Base-by-base conservation (phyloP, 1,284 basidiomycete genomes). In the Tranzscheliella williamsii region DNA sequence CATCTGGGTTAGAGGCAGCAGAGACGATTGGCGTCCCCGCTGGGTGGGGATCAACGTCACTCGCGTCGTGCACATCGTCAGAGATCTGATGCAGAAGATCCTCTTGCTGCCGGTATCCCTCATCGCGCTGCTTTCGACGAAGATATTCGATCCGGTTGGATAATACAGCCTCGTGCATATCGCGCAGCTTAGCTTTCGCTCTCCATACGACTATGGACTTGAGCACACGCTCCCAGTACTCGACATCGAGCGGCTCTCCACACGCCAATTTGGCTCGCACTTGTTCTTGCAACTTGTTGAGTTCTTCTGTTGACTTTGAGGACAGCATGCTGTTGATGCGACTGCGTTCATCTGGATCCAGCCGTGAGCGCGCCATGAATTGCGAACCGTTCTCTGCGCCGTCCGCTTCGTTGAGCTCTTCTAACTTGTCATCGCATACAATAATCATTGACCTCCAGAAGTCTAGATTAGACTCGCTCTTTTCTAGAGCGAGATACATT, bases 391-490 rank as follows among this genome's bases (percentile, higher is more conserved):
- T 33, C 12, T 36, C 40, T 4, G 23, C 17, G 15, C 42, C 30
- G 24, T 83, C 68, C 84, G 40, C 42, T 16, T 54, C 56, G 18
- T 51, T 42, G 33, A 58, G 47, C 42, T 85, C 83, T 37, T 92
- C 90, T n/a, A 97, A 79, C 36, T 87, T 85, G 78, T 96, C 89
- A 74, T 93, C 89, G 79, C 92, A 96, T 2, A 99, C 87, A 8
- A 95, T 88, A 84, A 94, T 88, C 90, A 98, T 94, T 67, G 94
- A 89, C 87, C 91, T 90, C 95, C 95, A 99, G 78, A 97, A 98
- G 66, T 97, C 93, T 48, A 93, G 85, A 75, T 94, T 93, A 30
- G 85, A 81, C 12, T 91, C 86, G 16, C 84, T 84, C 68, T 87
- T 86, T 77, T 99, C 95, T 27, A 98, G 82, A 6, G 85, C 83